Conservation (phyloP, 495 filamentous ascomycete genomes). For the Podospora pseudocomata region DNA sequence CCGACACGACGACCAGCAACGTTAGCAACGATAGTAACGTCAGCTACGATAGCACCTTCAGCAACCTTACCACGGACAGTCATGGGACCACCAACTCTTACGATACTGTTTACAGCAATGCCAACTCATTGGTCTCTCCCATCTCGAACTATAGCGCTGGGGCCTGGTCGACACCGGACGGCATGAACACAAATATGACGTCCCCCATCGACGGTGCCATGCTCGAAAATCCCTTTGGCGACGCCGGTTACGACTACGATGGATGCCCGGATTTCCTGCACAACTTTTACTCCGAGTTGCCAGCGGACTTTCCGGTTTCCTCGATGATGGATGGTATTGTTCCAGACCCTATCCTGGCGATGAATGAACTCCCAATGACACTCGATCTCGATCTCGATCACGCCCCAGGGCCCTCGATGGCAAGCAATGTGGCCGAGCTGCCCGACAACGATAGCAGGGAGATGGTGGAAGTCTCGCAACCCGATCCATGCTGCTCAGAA, state of each 20-base stretch:
- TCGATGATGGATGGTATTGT: slow-evolving; percentile 14
- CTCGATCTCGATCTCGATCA: slow-evolving; percentile 21
- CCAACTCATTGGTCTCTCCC: slow-evolving; percentile 37
- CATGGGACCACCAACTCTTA: slow-evolving; percentile 17
- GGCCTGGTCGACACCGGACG: slow-evolving; percentile 32
- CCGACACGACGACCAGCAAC: slow-evolving; percentile 24
- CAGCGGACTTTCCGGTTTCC: slow-evolving; percentile 28
- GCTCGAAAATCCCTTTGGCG: slow-evolving; percentile 25
- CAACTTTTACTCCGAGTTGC: slow-evolving; percentile 38
- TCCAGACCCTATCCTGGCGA: slow-evolving; percentile 30
- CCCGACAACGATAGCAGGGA: slow-evolving; percentile 18
- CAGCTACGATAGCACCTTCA: neutral
- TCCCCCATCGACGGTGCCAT: slow-evolving; percentile 30
- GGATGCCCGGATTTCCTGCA: slow-evolving; percentile 18
- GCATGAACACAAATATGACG: slow-evolving; percentile 31
- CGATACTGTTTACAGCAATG: slow-evolving; percentile 27
- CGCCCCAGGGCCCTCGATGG: slow-evolving; percentile 33
- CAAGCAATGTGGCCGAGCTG: slow-evolving; percentile 26
- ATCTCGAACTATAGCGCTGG: slow-evolving; percentile 33
- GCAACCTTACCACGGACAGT: slow-evolving; percentile 28
- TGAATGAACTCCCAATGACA: slow-evolving; percentile 27
- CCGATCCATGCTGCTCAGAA: slow-evolving; percentile 31
- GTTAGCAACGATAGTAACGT: slow-evolving; percentile 2
- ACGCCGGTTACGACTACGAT: slow-evolving; percentile 13
- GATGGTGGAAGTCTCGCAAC: slow-evolving; percentile 16